These are phyloP conservation scores for Claviceps africana DNA, from an alignment of 2,329 filamentous ascomycete species.

Conservation along the genomic window DNA sequence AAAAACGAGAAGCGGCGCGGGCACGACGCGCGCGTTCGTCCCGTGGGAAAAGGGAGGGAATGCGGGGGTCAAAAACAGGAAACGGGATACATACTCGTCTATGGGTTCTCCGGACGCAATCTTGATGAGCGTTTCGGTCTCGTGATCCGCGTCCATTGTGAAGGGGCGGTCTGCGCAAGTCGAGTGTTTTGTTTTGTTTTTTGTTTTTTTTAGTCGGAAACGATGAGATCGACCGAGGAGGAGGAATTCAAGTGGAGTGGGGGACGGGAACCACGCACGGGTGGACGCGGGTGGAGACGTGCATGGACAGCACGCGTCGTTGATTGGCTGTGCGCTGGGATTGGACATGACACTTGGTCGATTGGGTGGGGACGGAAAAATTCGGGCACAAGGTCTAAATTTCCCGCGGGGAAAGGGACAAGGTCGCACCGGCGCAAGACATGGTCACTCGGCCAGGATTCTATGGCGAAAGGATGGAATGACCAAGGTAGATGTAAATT, in stretches of 20 bases:
- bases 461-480: too few species aligned
- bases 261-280: too few species aligned
- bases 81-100: slow-evolving; percentile 39
- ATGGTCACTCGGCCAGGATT: too few species aligned
- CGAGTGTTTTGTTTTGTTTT: not conserved
- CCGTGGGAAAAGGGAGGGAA: not conserved
- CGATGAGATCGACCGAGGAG: not conserved
- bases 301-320: not conserved
- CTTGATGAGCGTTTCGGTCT: slow-evolving; percentile 32
- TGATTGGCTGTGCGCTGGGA: not conserved
- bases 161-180: slow-evolving; percentile 1
- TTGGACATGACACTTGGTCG: too few species aligned
- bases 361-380: too few species aligned
- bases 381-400: too few species aligned
- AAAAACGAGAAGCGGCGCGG: slow-evolving; percentile 1
- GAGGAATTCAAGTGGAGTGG: not conserved
- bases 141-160: slow-evolving; percentile 41
- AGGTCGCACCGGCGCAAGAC: too few species aligned
- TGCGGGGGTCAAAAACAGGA: slow-evolving; percentile 5
- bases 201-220: not conserved
- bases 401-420: too few species aligned
- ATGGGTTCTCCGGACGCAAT: slow-evolving; percentile 39
- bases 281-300: not conserved
- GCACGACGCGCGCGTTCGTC: not conserved
- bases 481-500: too few species aligned